Conservation (phyloP, 495 filamentous ascomycete genomes). For the Penicillium canariense region DNA sequence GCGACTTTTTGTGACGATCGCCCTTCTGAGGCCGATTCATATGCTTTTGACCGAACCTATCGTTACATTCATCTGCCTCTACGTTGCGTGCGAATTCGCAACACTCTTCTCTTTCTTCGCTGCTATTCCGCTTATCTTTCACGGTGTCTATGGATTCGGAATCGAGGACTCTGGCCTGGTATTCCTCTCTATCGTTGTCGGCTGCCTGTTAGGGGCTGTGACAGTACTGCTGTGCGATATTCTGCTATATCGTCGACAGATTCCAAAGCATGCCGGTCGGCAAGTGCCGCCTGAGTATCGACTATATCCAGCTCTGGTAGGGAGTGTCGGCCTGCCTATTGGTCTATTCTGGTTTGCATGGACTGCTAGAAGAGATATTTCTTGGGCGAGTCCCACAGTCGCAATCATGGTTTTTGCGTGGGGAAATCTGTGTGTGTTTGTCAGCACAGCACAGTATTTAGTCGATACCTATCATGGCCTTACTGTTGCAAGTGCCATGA, state of each 20-base stretch:
- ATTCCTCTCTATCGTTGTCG: slow-evolving; percentile 58
- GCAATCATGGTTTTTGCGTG: slow-evolving; percentile 64
- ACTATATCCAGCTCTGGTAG: slow-evolving; percentile 58
- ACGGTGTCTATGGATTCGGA: slow-evolving; percentile 48
- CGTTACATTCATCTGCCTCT: slow-evolving; percentile 58
- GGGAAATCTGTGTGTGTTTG: slow-evolving; percentile 64
- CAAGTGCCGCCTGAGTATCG: slow-evolving; percentile 51
- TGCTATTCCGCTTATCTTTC: slow-evolving; percentile 56
- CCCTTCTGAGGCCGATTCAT: slow-evolving; percentile 56
- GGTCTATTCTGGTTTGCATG: slow-evolving; percentile 51
- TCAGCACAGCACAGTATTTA: slow-evolving; percentile 45
- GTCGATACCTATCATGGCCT: slow-evolving; percentile 54
- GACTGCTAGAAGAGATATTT: slow-evolving; percentile 34
- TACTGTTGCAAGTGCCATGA: slow-evolving; percentile 26
- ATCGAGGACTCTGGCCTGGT: slow-evolving; percentile 53
- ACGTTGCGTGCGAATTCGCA: slow-evolving; percentile 61
- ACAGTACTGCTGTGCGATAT: slow-evolving; percentile 47
- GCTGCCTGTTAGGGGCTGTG: slow-evolving; percentile 49
- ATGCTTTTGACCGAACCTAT: slow-evolving; percentile 69
- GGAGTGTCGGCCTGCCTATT: slow-evolving; percentile 53
- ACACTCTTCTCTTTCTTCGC: slow-evolving; percentile 67
- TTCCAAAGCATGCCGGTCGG: slow-evolving; percentile 32
- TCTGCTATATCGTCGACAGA: slow-evolving; percentile 13
- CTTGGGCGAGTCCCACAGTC: slow-evolving; percentile 45
- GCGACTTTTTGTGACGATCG: slow-evolving; percentile 52